A percentile compares a stretch with the other conserved stretches of the same genome.
Conservation (phyloP, 768 basidiomycete genomes). For the Tulasnella sp. region DNA sequence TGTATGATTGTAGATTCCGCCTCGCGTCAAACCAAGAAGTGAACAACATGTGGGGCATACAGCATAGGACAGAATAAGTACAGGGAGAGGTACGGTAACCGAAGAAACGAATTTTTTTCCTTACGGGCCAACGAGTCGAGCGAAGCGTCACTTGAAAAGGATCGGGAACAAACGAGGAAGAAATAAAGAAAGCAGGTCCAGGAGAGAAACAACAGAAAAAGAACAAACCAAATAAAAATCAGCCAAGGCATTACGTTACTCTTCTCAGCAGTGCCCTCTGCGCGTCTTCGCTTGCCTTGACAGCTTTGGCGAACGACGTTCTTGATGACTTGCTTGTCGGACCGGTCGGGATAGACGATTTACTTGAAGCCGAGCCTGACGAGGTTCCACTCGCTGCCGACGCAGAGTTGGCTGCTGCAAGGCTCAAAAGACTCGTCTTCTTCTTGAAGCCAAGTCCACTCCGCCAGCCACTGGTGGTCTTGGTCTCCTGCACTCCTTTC, state of each 20-base stretch:
- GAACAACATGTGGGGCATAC: constrained; percentile 10
- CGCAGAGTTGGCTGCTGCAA: constrained; percentile 32
- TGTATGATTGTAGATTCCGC: too few relatives aligned
- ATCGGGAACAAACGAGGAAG: neutral
- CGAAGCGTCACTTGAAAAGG: neutral
- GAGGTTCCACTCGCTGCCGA: neutral
- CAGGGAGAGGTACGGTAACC: neutral
- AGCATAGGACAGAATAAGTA: constrained; percentile 18
- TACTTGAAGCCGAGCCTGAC: neutral
- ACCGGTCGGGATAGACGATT: constrained; percentile 21
- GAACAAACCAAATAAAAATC: constrained; percentile 5
- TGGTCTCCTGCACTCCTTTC: constrained; percentile 42
- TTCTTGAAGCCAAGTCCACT: constrained; percentile 35
- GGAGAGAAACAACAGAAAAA: neutral
- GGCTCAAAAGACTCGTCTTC: constrained; percentile 27
- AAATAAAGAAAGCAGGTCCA: constrained; percentile 3
- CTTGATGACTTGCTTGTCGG: constrained; percentile 42
- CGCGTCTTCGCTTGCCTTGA: constrained; percentile 58
- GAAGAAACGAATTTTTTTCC: neutral
- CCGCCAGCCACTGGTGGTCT: constrained; percentile 38
- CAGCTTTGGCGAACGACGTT: constrained; percentile 52
- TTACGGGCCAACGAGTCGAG: neutral
- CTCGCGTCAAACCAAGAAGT: neutral
- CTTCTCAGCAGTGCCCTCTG: constrained; percentile 43
- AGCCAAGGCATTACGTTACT: neutral